Conservation (phyloP, 139 green algal genomes). For the Chlorella vulgaris region DNA sequence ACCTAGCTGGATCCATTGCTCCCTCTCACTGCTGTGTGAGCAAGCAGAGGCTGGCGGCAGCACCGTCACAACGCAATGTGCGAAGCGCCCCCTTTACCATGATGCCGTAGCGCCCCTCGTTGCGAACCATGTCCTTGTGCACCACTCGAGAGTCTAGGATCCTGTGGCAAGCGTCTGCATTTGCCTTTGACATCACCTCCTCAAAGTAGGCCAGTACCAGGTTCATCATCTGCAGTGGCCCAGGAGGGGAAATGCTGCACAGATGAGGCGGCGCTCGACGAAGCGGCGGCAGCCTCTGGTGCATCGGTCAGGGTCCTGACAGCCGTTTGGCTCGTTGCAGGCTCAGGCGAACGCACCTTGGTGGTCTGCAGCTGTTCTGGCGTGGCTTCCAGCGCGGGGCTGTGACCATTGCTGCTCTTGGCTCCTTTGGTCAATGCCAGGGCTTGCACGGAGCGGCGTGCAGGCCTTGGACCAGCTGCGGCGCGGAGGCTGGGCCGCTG, state of each 20-base stretch:
- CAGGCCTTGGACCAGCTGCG: background rate
- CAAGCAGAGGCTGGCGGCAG: background rate
- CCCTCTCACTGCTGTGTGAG: too few species aligned
- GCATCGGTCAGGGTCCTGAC: background rate
- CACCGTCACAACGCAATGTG: background rate
- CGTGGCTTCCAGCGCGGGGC: background rate
- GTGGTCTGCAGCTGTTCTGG: slow-evolving; percentile 1
- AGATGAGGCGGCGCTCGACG: background rate
- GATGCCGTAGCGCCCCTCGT: slow-evolving; percentile 25
- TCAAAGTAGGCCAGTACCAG: background rate
- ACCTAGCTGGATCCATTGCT: too few species aligned
- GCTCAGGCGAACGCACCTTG: background rate
- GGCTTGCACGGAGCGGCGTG: background rate
- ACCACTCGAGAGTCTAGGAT: background rate
- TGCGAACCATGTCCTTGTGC: slow-evolving; percentile 36
- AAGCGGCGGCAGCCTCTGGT: background rate
- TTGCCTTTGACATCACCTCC: slow-evolving; percentile 7
- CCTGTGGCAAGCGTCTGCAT: background rate
- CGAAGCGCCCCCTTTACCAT: background rate
- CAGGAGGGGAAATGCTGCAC: background rate
- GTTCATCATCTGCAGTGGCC: slow-evolving; percentile 8
- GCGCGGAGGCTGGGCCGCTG: background rate
- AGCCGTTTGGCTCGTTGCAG: background rate
- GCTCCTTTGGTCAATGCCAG: background rate
- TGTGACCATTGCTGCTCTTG: background rate